Evolutionary conservation across 345 rosid species (phyloP), one percentile per base, ranked within the genome.

Genomic region (Mangifera indica): DNA sequence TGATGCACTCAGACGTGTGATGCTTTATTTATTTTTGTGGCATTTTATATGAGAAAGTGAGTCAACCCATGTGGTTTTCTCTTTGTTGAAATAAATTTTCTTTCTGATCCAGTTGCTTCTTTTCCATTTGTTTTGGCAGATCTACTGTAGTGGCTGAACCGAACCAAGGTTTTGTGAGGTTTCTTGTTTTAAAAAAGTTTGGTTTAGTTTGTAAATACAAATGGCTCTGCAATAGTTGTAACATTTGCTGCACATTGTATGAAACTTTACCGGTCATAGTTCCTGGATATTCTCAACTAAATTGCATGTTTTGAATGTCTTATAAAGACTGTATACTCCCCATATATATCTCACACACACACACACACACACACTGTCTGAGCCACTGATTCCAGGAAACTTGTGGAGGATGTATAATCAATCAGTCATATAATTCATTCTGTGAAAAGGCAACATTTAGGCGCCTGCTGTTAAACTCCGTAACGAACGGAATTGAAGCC

Each of bases 201-300:
- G 67, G 51, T 63, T 57, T 63, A 42, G 22, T 4, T 11, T 63
- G 67, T 63, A 63, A 63, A 63, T 63, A 63, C 42, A 20, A 51
- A 21, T n/a, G 42, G 67, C 67, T 42, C 67, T 5, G 67, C 52
- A 42, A 24, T 26, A 12, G 11, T 34, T 37, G 66, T 62, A 21
- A 44, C 67, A 63, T 11, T 62, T 62, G 29, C 26, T 62, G 29
- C 26, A 37, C 10, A 21, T 63, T 21, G 42, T 37, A 37, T 21
- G 25, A 18, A 63, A 51, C 48, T 61, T 42, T 37, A 8, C 64
- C 18, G 42, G 52, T 63, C 3, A 42, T 63, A 12, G 40, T 20
- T 62, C 24, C 24, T 61, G 65, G 24, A 61, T 14, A n/a, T 57
- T 57, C 32, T 12, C 24, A 22, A 21, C 29, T 21, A 21, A 21